Percentiles rank a stretch among this genome's conserved stretches.
phyloP scores from a whole-genome alignment of 208 protist species.

The Acanthamoeba quina region DNA sequence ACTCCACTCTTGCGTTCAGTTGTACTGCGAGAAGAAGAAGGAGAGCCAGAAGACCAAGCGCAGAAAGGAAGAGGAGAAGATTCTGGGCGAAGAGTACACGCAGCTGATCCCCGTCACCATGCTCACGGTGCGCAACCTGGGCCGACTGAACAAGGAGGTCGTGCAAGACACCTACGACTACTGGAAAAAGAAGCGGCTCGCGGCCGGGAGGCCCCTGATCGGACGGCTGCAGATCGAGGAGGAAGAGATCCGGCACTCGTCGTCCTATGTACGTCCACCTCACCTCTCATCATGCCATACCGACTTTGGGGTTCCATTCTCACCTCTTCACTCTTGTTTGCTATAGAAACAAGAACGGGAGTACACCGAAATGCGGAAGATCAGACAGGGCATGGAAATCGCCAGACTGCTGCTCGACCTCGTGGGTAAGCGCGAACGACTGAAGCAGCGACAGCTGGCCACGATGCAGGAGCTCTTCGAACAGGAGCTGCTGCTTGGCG shows the following conservation, averaged over 20 bases:
- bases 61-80: constrained; percentile 22
- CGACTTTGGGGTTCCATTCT: not conserved
- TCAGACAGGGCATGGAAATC: constrained; percentile 65
- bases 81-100: constrained; percentile 46
- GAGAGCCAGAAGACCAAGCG: constrained; percentile 68
- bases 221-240: constrained; percentile 6
- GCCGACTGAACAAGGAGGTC: constrained; percentile 16
- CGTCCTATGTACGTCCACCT: not conserved
- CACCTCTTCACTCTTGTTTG: not conserved
- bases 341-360: constrained; percentile 59
- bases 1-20: not conserved
- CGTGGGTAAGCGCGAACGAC: constrained; percentile 45
- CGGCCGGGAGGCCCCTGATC: constrained; percentile 10
- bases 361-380: constrained; percentile 58
- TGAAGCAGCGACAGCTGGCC: constrained; percentile 19
- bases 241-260: constrained; percentile 35
- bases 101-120: constrained; percentile 3
- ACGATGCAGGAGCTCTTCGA: constrained; percentile 44
- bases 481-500: not conserved
- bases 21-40: constrained; percentile 48
- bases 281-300: not conserved
- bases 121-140: constrained; percentile 23
- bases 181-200: constrained; percentile 62
- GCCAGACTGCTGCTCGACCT: constrained; percentile 56
- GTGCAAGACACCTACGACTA: constrained; percentile 44